phyloP scores from a whole-genome alignment of 73 alveolate species.

The Paramecium pentaurelia region DNA sequence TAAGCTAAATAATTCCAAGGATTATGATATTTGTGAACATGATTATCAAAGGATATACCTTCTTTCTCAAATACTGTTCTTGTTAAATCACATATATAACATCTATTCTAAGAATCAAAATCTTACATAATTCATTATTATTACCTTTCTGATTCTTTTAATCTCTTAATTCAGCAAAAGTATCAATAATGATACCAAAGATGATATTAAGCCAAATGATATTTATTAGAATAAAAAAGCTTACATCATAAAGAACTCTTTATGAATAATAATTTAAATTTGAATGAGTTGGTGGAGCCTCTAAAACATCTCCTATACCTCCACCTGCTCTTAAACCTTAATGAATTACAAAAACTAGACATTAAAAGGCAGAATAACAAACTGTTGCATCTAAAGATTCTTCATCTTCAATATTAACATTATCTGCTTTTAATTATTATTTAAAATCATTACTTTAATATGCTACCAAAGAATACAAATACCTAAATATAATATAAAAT shows the following conservation, averaged over 20 bases:
- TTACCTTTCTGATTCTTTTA: slow-evolving; percentile 65
- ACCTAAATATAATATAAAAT: neutral
- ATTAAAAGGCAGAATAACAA: slow-evolving; percentile 26
- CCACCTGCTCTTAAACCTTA: slow-evolving; percentile 96
- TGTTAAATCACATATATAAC: slow-evolving; percentile 41
- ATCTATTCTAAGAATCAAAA: slow-evolving; percentile 38
- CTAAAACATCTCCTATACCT: slow-evolving; percentile 92
- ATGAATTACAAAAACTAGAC: slow-evolving; percentile 44
- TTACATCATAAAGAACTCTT: slow-evolving; percentile 74
- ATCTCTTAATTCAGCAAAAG: slow-evolving; percentile 86
- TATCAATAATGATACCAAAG: slow-evolving; percentile 87
- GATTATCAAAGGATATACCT: slow-evolving; percentile 76
- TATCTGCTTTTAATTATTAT: neutral
- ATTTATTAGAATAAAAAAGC: slow-evolving; percentile 78
- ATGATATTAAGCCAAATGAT: slow-evolving; percentile 79
- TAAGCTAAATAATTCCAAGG: slow-evolving; percentile 84
- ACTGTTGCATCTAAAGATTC: neutral
- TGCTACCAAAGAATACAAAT: slow-evolving; percentile 39
- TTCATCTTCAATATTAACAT: neutral
- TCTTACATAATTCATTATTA: neutral
- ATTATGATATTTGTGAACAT: slow-evolving; percentile 77
- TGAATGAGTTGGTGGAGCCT: slow-evolving; percentile 51
- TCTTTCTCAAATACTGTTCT: slow-evolving; percentile 67
- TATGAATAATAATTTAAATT: slow-evolving; percentile 42
- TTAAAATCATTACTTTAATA: slow-evolving; percentile 36